Conservation (phyloP, 2,329 filamentous ascomycete genomes). For the Fusarium miscanthi region DNA sequence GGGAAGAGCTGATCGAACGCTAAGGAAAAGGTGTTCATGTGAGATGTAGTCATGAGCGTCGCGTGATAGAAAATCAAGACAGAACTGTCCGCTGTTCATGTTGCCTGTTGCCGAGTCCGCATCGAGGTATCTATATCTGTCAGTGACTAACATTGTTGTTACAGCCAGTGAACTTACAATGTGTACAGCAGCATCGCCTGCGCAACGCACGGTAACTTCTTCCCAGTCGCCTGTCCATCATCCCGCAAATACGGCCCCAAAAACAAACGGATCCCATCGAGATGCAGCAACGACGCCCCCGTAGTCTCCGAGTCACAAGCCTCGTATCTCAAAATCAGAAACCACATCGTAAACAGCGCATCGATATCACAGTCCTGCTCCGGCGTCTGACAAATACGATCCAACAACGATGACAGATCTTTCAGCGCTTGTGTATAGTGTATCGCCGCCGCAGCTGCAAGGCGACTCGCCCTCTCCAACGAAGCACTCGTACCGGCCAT, state of each 20-base stretch:
- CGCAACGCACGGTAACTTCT: constrained; percentile 25
- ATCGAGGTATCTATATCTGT: constrained; percentile 23
- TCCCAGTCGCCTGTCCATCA: background rate
- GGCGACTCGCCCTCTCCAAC: constrained; percentile 8
- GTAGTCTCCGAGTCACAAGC: constrained; percentile 32
- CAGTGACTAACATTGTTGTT: fast-evolving
- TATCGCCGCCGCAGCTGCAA: constrained; percentile 12
- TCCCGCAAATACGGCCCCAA: constrained; percentile 27
- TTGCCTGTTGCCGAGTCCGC: constrained; percentile 35
- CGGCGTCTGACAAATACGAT: constrained; percentile 20
- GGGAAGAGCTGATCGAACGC: constrained; percentile 31
- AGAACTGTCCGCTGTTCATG: constrained; percentile 28
- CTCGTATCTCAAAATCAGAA: constrained; percentile 35
- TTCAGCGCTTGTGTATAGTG: constrained; percentile 34
- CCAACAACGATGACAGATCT: constrained; percentile 32
- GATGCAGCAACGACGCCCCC: constrained; percentile 24
- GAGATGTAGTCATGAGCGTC: constrained; percentile 39
- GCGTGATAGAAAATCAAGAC: constrained; percentile 34
- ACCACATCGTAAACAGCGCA: constrained; percentile 40
- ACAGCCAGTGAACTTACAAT: background rate
- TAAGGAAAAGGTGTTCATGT: constrained; percentile 33
- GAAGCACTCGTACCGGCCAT: fast-evolving
- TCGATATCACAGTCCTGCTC: constrained; percentile 22
- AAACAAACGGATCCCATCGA: constrained; percentile 35
- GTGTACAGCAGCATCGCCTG: constrained; percentile 37